phyloP scores from a whole-genome alignment of 306 rosid species.

The Pterocarpus macrocarpus region DNA sequence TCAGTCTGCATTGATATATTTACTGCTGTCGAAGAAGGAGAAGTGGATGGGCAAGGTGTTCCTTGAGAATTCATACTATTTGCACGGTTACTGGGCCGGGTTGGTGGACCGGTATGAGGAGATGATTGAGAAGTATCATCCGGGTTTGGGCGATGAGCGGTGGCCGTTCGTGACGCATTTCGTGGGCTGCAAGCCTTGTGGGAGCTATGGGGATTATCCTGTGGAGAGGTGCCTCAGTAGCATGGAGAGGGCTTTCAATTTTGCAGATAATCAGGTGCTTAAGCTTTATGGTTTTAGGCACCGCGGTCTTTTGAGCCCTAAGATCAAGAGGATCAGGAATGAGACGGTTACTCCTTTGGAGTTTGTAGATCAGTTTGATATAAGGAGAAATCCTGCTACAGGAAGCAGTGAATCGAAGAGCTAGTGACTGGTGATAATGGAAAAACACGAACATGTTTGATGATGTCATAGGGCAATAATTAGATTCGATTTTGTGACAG shows the following conservation, averaged over 20 bases:
- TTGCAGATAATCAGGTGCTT: slow-evolving; percentile 96
- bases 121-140: slow-evolving; percentile 97
- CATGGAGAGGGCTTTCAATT: slow-evolving; percentile 98
- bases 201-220: slow-evolving; percentile 97
- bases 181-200: slow-evolving; percentile 99
- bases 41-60: slow-evolving; percentile 94
- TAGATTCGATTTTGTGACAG: slow-evolving; percentile 47
- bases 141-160: slow-evolving; percentile 94
- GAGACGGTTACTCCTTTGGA: slow-evolving; percentile 75
- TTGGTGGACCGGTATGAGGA: slow-evolving; percentile 96
- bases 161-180: slow-evolving; percentile 99
- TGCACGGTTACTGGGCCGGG: slow-evolving; percentile 99
- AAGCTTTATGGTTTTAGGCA: slow-evolving; percentile 89
- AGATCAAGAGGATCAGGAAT: slow-evolving; percentile 88
- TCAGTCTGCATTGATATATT: slow-evolving; percentile 93
- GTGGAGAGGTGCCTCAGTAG: slow-evolving; percentile 92
- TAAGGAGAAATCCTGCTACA: slow-evolving; percentile 52
- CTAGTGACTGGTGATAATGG: slow-evolving; percentile 44
- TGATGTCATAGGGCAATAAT: slow-evolving; percentile 55
- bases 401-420: slow-evolving; percentile 49
- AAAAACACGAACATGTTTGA: slow-evolving; percentile 2
- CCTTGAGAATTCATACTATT: slow-evolving; percentile 87
- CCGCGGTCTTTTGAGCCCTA: slow-evolving; percentile 91
- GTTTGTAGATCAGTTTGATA: slow-evolving; percentile 65
- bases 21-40: slow-evolving; percentile 83